These are phyloP conservation scores for Dactylellina drechsleri DNA, from an alignment of 2,329 filamentous ascomycete species.

Conservation along the genomic window DNA sequence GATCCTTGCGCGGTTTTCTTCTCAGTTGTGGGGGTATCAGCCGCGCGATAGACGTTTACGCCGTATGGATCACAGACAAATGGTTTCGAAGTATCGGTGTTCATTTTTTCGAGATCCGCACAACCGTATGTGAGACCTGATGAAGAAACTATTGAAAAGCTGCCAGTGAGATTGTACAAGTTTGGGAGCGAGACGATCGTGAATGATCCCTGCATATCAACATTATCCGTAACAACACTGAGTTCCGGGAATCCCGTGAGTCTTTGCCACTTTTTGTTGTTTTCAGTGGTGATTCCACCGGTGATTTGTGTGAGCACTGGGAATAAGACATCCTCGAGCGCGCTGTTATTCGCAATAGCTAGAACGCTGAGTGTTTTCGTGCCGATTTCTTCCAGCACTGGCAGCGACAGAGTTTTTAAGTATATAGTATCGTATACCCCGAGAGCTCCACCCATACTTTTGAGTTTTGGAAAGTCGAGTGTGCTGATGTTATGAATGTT, in stretches of 20 bases:
- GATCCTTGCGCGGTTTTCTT: background rate
- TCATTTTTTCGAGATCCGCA: constrained; percentile 38
- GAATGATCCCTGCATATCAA: constrained; percentile 38
- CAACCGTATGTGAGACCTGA: constrained; percentile 30
- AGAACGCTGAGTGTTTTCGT: constrained; percentile 41
- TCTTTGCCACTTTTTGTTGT: constrained; percentile 42
- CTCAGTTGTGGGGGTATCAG: constrained; percentile 22
- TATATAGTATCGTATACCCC: constrained; percentile 44
- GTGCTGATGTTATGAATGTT: constrained; percentile 45
- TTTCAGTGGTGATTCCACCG: constrained; percentile 38
- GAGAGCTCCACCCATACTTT: constrained; percentile 39
- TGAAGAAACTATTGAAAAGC: constrained; percentile 31
- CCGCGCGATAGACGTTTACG: constrained; percentile 35
- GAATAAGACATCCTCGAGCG: constrained; percentile 29
- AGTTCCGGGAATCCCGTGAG: constrained; percentile 44
- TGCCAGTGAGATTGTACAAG: constrained; percentile 50
- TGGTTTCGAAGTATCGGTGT: constrained; percentile 49
- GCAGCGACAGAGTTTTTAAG: constrained; percentile 25
- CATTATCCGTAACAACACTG: constrained; percentile 37
- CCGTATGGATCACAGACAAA: constrained; percentile 50
- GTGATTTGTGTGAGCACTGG: constrained; percentile 38
- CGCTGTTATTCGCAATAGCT: constrained; percentile 47
- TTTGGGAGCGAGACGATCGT: constrained; percentile 43
- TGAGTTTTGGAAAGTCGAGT: constrained; percentile 28
- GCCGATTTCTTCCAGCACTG: constrained; percentile 36